Evolutionary conservation across 495 filamentous ascomycete genomes (phyloP), one percentile per base, ranked within the genome.

Genomic region (Aspergillus indologenus): DNA sequence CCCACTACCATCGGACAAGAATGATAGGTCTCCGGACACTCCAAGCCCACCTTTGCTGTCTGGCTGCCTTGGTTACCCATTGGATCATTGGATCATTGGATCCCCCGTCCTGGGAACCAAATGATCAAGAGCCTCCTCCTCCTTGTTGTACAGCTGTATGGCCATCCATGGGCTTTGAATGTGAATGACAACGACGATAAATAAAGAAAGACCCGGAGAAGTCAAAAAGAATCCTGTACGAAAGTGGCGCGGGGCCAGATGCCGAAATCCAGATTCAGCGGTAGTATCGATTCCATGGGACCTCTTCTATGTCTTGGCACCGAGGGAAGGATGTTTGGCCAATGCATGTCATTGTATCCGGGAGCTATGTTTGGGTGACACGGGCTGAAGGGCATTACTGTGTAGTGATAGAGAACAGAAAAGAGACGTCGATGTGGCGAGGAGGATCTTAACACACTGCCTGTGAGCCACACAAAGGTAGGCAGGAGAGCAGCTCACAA

Each of bases 1-100:
- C 59, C 53, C 59, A 57, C 57, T 19, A 55, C 29, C 31, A 61
- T 34, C 50, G 34, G 52, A 60, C 53, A 60, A 57, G 46, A 63
- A 63, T 63, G 61, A 50, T 22, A 40, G 48, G 48, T 51, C 48
- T 51, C 48, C 18, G 24, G 23, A 12, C 14, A 8, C 5, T 51
- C 50, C 21, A 54, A 62, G 47, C 20, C 43, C 44, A 29, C 44
- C 40, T 24, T 55, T 19, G 22, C 18, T n/a, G n/a, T n/a, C 34
- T 43, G 45, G 29, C 26, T 46, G 40, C 49, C 47, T 57, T 57
- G 54, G 18, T 34, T 17, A 9, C n/a, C n/a, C n/a, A n/a, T n/a
- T n/a, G n/a, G n/a, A n/a, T n/a, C n/a, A 24, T 15, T 53, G 11
- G 47, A 31, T 46, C 23, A 5, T 54, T 21, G 26, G 3, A 29